A percentile compares a stretch with the other conserved stretches of the same genome.
phyloP scores from a whole-genome alignment of 768 basidiomycete genomes.

The Trametes coccinea region DNA sequence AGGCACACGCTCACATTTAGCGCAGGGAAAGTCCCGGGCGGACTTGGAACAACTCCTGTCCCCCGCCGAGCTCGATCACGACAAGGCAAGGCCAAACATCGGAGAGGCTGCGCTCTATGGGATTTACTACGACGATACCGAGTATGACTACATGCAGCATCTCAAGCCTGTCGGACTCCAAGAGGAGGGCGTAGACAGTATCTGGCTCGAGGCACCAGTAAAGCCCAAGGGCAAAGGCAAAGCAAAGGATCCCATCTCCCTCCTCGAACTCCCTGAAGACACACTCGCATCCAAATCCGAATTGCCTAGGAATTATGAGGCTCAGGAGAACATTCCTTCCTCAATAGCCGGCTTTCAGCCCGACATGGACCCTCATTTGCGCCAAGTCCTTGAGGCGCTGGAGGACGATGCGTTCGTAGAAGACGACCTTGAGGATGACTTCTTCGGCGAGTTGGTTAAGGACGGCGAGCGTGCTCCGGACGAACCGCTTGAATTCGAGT shows the following conservation, averaged over 20 bases:
- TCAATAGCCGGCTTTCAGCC: constrained; percentile 90
- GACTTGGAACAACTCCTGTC: constrained; percentile 69
- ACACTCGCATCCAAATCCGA: constrained; percentile 72
- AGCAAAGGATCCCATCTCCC: constrained; percentile 38
- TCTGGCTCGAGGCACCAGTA: constrained; percentile 76
- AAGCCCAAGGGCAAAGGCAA: constrained; percentile 44
- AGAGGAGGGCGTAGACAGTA: constrained; percentile 79
- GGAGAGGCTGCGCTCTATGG: constrained; percentile 92
- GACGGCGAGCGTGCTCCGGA: constrained; percentile 67
- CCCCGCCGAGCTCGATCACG: constrained; percentile 48
- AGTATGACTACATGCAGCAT: constrained; percentile 99
- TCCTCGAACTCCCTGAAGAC: constrained; percentile 66
- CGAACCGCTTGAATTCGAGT: constrained; percentile 67
- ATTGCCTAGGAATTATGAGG: constrained; percentile 72
- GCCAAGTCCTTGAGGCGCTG: constrained; percentile 90
- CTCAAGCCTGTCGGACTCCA: constrained; percentile 74
- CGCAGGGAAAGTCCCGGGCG: constrained; percentile 76
- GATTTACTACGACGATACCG: constrained; percentile 91
- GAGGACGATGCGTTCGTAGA: constrained; percentile 96
- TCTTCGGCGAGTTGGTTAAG: constrained; percentile 70
- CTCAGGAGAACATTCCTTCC: constrained; percentile 75
- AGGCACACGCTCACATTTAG: constrained; percentile 2
- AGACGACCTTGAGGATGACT: constrained; percentile 69
- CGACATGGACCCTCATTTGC: constrained; percentile 93
- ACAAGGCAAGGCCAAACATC: constrained; percentile 50